These are phyloP conservation scores for Canna indica DNA, from an alignment of 176 grass and related monocot species.

Conservation along the genomic window DNA sequence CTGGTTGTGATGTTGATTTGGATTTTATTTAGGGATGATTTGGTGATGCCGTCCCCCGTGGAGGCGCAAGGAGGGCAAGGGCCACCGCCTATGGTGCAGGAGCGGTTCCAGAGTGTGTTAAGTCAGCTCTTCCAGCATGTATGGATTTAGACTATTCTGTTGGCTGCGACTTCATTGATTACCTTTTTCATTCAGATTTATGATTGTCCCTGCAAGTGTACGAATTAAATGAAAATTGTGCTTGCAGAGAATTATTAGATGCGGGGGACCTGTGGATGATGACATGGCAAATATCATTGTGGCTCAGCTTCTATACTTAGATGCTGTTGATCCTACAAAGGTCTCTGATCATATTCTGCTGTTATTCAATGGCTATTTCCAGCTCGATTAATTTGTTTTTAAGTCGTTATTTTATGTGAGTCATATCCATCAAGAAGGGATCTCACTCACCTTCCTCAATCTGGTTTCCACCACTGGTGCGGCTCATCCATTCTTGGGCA, in stretches of 20 bases:
- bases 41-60: conserved; percentile 48
- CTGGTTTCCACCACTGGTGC: no score
- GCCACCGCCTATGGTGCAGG: conserved; percentile 71
- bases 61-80: conserved; percentile 59
- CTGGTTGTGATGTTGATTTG: neutral
- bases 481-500: no score
- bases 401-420: no score
- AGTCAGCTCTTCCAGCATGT: conserved; percentile 92
- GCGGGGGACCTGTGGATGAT: conserved; percentile 73
- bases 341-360: conserved; percentile 20
- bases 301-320: conserved; percentile 75
- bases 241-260: conserved; percentile 75
- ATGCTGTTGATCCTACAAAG: conserved; percentile 74
- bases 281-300: conserved; percentile 79
- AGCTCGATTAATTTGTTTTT: no score
- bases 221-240: no score
- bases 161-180: conserved; percentile 6
- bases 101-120: conserved; percentile 72
- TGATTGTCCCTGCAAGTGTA: no score
- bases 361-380: no score
- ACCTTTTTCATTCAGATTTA: no score
- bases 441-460: no score
- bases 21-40: conserved; percentile 69
- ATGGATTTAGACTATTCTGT: neutral
- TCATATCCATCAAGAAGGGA: no score